Evolutionary conservation across 2,329 filamentous ascomycete species (phyloP).

Genomic region (Alternaria sp.): DNA sequence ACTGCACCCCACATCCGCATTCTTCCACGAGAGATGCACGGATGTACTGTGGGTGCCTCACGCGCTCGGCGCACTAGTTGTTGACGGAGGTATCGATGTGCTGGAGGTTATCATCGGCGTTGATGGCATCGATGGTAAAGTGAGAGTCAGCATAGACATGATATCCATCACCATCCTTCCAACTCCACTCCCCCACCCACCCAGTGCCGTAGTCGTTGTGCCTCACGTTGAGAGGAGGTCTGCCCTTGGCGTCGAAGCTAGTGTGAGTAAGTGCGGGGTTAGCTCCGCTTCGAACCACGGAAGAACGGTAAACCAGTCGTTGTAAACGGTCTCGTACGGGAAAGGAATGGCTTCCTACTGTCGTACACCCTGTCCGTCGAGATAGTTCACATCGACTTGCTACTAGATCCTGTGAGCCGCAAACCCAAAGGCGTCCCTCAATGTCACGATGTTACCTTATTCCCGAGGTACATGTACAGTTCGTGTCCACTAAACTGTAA

Average conservation of each 20-base stretch:
- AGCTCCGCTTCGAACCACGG: constrained; percentile 8
- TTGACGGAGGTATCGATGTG: not conserved
- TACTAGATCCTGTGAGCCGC: not conserved
- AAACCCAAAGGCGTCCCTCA: not conserved
- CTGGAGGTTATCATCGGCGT: not conserved
- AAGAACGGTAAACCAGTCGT: constrained; percentile 4
- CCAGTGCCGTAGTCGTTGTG: constrained; percentile 15
- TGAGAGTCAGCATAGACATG: not conserved
- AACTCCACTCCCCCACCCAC: not conserved
- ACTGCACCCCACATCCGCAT: constrained; percentile 45
- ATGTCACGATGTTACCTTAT: not conserved
- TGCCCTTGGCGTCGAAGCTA: constrained; percentile 31
- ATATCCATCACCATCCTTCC: not conserved
- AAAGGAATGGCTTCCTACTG: not conserved
- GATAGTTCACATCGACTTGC: not conserved
- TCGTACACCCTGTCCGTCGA: not conserved
- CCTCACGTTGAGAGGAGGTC: constrained; percentile 21
- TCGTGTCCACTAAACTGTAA: not conserved
- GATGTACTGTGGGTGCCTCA: not conserved
- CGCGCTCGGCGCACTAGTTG: not conserved
- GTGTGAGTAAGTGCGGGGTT: constrained; percentile 30
- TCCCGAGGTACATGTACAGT: not conserved
- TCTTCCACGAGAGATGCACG: constrained; percentile 22
- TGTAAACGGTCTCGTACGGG: not conserved
- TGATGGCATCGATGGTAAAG: not conserved